Evolutionary conservation across 2,329 filamentous ascomycete genomes (phyloP).

Genomic region (Myrmaecium sp.): DNA sequence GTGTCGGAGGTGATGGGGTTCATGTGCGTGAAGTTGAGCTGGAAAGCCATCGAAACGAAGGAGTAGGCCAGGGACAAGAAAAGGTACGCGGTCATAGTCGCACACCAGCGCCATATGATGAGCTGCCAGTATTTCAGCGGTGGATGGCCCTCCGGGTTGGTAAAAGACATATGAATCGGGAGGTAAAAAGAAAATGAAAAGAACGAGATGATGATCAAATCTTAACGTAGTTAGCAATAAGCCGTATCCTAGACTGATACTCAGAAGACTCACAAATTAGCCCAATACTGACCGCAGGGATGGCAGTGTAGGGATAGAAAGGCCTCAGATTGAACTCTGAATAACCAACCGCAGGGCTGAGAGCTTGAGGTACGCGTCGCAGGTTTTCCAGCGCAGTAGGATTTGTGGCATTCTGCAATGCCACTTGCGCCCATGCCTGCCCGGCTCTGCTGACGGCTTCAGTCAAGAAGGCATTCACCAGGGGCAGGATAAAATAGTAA

Average conservation of each 20-base stretch:
- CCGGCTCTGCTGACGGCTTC: constrained; percentile 33
- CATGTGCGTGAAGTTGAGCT: constrained; percentile 38
- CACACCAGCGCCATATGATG: constrained; percentile 39
- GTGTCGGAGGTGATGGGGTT: constrained; percentile 29
- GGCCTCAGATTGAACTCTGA: constrained; percentile 40
- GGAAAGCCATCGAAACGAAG: constrained; percentile 45
- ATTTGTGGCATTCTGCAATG: constrained; percentile 26
- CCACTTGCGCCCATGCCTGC: constrained; percentile 23
- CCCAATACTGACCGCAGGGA: constrained; percentile 43
- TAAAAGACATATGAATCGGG: constrained; percentile 43
- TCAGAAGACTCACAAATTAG: constrained; percentile 39
- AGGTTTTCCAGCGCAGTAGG: constrained; percentile 25
- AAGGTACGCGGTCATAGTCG: constrained; percentile 41
- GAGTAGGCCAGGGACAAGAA: constrained; percentile 47
- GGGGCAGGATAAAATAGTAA: constrained; percentile 35
- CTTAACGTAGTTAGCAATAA: constrained; percentile 1
- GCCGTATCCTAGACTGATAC: too few species aligned
- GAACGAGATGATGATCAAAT: constrained; percentile 50
- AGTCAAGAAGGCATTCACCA: constrained; percentile 30
- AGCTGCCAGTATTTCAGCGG: constrained; percentile 42
- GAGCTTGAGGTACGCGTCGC: constrained; percentile 31
- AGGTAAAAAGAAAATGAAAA: constrained; percentile 50
- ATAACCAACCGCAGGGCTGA: constrained; percentile 40
- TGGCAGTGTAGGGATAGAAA: constrained; percentile 36
- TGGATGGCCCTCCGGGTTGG: constrained; percentile 33